Percentiles rank a stretch among this genome's conserved stretches.
phyloP scores from a whole-genome alignment of 345 rosid genomes.

The Populus davidiana region DNA sequence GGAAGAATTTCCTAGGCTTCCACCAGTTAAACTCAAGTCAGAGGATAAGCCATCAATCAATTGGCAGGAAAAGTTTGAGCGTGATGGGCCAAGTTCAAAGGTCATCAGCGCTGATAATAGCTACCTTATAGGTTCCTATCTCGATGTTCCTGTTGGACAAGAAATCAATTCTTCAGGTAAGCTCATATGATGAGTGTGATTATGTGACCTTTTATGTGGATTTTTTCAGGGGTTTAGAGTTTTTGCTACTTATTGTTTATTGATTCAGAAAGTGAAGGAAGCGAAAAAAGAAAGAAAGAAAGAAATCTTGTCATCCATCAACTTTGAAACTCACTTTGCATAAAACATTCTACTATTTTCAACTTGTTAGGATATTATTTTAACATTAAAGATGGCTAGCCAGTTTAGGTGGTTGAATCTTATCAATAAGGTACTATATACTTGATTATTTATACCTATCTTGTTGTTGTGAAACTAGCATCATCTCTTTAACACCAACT shows the following conservation, averaged over 20 bases:
- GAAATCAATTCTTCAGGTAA: slow-evolving; percentile 89
- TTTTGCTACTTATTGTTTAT: background rate
- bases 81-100: slow-evolving; percentile 55
- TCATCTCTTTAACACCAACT: background rate
- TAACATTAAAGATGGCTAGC: background rate
- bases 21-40: slow-evolving; percentile 94
- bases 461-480: background rate
- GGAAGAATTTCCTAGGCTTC: slow-evolving; percentile 90
- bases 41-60: slow-evolving; percentile 71
- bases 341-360: background rate
- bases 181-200: slow-evolving; percentile 16
- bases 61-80: slow-evolving; percentile 91
- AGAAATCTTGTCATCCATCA: background rate
- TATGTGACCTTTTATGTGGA: background rate
- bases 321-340: background rate
- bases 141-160: slow-evolving; percentile 93
- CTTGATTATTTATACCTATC: background rate
- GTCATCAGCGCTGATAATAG: slow-evolving; percentile 55
- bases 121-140: slow-evolving; percentile 77
- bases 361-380: background rate
- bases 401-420: background rate
- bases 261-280: background rate
- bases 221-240: background rate
- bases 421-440: background rate
- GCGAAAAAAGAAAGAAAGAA: too few relatives aligned